Conservation (phyloP, 1,139 yeast genomes). For the Blastobotrys buckinghamii region DNA sequence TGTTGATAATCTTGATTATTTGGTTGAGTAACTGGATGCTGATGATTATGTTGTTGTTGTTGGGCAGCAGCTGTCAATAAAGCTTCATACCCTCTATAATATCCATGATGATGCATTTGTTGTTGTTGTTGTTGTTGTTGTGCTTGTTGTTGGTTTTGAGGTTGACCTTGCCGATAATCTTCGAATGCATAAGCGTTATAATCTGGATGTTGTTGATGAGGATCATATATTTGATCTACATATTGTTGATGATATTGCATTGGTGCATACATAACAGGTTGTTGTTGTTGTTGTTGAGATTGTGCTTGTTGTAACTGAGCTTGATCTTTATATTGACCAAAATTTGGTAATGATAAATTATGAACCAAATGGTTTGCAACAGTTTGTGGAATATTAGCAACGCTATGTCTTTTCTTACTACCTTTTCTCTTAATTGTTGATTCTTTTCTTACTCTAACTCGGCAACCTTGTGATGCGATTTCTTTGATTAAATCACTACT, state of each 20-base stretch:
- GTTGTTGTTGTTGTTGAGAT: neutral
- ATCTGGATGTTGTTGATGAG: neutral
- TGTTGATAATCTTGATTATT: constrained; percentile 1
- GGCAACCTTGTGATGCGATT: constrained; percentile 33
- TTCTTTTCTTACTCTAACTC: constrained; percentile 33
- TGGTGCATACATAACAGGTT: constrained; percentile 7
- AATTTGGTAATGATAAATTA: constrained; percentile 5
- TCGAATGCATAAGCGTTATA: constrained; percentile 1
- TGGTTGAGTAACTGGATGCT: neutral
- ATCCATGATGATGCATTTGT: neutral
- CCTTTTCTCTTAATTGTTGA: constrained; percentile 18
- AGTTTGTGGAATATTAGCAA: constrained; percentile 4
- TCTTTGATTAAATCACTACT: constrained; percentile 32
- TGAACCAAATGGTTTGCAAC: constrained; percentile 8
- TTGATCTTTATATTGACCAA: constrained; percentile 1
- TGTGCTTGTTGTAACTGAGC: no score
- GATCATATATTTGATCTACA: neutral
- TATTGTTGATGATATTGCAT: constrained; percentile 6
- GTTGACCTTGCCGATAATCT: constrained; percentile 9
- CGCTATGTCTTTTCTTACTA: constrained; percentile 7
- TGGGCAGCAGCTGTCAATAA: constrained; percentile 12
- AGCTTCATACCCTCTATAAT: constrained; percentile 12
- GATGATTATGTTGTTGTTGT: constrained; percentile 2
- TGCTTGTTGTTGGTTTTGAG: neutral
- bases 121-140: constrained; percentile 4